Base-by-base conservation (phyloP, 768 basidiomycete genomes). In the Leccinum aurantiacum region DNA sequence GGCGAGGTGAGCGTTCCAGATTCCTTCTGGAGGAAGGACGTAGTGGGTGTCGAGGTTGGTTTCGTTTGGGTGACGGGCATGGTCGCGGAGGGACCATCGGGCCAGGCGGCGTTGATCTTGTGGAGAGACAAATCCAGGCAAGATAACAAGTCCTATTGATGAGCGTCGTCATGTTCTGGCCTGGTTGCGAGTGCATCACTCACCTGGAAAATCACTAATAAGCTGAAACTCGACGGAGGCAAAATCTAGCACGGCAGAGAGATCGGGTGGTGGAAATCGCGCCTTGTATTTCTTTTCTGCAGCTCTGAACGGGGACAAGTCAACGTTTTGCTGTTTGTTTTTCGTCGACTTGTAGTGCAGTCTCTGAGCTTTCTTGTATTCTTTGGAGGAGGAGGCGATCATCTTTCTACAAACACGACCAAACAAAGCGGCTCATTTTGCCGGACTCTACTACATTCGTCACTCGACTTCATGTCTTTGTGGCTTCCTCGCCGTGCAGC, bases 41-140 rank as follows among this genome's bases (percentile, higher is more conserved):
- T 96, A 97, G 72, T 98, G 96, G 0, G 86, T 83, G 58, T 95
- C 90, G 22, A 98, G 86, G 65, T 94, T 96, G 0, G 93, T 95
- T 57, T 90, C 88, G 70, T 97, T 97, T 0, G 93, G 92, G 38
- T 80, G 74, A 3, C 80, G 79, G 1, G 95, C 89, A 65, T 95
- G 93, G 19, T 88, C 82, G 10, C 78, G 69, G 7, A 99, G 83
- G 24, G 91, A 84, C 84, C 91, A 90, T 57, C 74, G 75, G 25
- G 91, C 80, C 5, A 98, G 81, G 1, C 80, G 71, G 24, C 85
- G 82, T 69, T 98, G 96, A 38, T 85, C 79, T 17, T 75, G 68
- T 0, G 75, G 75, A 2, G 86, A 77, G 17, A 97, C 67, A 67
- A 89, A 94, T 0, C 80, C 79, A 11, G 96, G 95, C 6, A 99